Percentiles rank a stretch among this genome's conserved stretches.
These are phyloP conservation scores for Hypoxylon fuscum DNA, from an alignment of 495 filamentous ascomycete genomes.

Conservation along the genomic window DNA sequence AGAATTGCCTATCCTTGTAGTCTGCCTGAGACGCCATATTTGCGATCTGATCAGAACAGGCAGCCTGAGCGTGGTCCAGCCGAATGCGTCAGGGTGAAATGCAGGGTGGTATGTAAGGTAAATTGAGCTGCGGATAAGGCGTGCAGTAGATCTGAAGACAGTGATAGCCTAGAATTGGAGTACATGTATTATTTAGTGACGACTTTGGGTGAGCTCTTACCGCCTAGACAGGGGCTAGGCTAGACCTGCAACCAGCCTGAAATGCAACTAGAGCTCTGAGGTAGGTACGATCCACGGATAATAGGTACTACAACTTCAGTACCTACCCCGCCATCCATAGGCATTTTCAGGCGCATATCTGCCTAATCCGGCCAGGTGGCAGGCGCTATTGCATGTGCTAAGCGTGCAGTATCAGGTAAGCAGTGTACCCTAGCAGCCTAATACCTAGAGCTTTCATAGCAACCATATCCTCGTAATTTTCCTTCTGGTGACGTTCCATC, in stretches of 20 bases:
- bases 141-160: background rate
- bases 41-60: conserved; percentile 25
- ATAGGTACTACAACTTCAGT: too few species aligned
- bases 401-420: background rate
- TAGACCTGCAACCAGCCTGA: background rate
- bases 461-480: conserved; percentile 1
- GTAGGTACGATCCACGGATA: too few species aligned
- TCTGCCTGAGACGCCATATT: conserved; percentile 67
- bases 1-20: conserved; percentile 91
- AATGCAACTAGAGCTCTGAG: background rate
- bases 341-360: background rate
- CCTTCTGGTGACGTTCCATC: conserved; percentile 17
- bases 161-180: too few species aligned
- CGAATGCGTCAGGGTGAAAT: conserved; percentile 8
- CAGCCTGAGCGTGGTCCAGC: conserved; percentile 8
- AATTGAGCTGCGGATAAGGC: conserved; percentile 3
- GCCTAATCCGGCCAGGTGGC: conserved; percentile 21
- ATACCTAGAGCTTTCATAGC: background rate
- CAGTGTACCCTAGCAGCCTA: conserved; percentile 13
- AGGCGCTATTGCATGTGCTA: conserved; percentile 10
- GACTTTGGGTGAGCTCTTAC: conserved; percentile 8
- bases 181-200: too few species aligned
- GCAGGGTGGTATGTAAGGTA: background rate
- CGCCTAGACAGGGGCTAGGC: background rate
- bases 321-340: conserved; percentile 28